Base-by-base conservation (phyloP, 2,329 filamentous ascomycete genomes). In the Zymoseptoria tritici region DNA sequence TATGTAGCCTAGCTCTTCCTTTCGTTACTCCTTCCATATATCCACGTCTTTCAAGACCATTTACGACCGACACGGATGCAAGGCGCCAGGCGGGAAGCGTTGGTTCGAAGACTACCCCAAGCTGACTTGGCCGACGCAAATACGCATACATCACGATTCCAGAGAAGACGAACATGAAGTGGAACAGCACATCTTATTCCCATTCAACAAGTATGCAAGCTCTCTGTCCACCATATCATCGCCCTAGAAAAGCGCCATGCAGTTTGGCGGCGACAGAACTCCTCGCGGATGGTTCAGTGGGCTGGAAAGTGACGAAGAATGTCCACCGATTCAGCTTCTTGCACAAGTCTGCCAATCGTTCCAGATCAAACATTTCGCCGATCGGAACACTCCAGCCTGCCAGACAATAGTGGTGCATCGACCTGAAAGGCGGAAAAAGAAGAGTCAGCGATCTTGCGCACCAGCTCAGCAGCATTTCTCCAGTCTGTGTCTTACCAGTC, bases 331-430 rank as follows among this genome's bases (percentile, higher is more conserved):
- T 63, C 57, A 61, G 57, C 58, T 63, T 67, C 20, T 65, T 65
- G 52, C 74, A 75, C 52, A 68, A 65, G n/a, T 60, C 60, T 2
- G 62, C 64, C 60, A 75, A 29, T 16, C 50, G 60, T 49, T 75
- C 72, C 8, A 74, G 57, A 58, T 75, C 68, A 62, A 73, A 75
- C 22, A 75, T 61, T 60, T 75, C 73, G 2, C 72, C 72, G 16
- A 68, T 67, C 3, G 67, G 67, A 21, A 67, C 51, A 4, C 67
- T 66, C 65, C 64, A 68, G 9, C 64, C 64, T 26, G 63, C 63
- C 9, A 69, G 57, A 24, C 61, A 53, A 42, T 59, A 62, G 26
- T 65, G 58, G 56, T 66, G 63, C 60, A 64, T 16, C 36, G 36
- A 46, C 36, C 36, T 46, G 16, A n/a, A 46, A 16, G 36, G 13